Evolutionary conservation across 139 green algal genomes (phyloP), one percentile per base, ranked within the genome.

Genomic region (Diplosphaera chodatii): DNA sequence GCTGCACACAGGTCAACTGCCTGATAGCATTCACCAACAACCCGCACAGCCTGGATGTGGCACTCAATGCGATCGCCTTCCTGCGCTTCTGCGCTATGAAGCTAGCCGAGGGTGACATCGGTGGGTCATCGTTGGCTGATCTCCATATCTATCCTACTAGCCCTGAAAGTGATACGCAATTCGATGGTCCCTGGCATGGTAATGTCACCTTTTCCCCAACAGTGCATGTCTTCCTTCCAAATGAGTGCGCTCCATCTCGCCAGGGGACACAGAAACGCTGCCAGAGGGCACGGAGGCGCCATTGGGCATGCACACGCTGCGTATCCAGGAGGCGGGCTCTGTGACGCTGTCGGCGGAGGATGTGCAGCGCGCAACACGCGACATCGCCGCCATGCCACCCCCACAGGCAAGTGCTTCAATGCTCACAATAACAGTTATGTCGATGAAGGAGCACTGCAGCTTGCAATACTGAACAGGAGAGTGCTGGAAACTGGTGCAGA

Each of bases 11-110:
- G 37, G 37, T 99, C 67, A 99, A 99, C 85, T 99, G 96, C 87
- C 89, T 99, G 31, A 96, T 98, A 65, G 94, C 92, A 32, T 99
- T 98, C 88, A 97, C 95, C 80, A 98, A 98, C 90, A 96, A 94
- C 75, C 91, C 88, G 8, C 92, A 97, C 86, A 92, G 83, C 31
- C 79, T 94, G 68, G 91, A 97, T 67, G 94, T 99, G 29, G 86
- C 89, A 22, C 87, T 99, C 33, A 98, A 98, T 68, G 88, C 91
- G 29, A 97, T 98, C 32, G 94, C 95, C 21, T 99, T 99, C 84
- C 85, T 99, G 71, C 83, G 95, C 73, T 98, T 96, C 82, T 99
- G 95, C 71, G 95, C 95, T 30, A 84, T 97, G 67, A 92, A 93
- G 77, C 86, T 99, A 29, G 95, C 95, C 0, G 95, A 98, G 66